phyloP scores from a whole-genome alignment of 192 early-diverging fungal species.

The Backusella sp. region DNA sequence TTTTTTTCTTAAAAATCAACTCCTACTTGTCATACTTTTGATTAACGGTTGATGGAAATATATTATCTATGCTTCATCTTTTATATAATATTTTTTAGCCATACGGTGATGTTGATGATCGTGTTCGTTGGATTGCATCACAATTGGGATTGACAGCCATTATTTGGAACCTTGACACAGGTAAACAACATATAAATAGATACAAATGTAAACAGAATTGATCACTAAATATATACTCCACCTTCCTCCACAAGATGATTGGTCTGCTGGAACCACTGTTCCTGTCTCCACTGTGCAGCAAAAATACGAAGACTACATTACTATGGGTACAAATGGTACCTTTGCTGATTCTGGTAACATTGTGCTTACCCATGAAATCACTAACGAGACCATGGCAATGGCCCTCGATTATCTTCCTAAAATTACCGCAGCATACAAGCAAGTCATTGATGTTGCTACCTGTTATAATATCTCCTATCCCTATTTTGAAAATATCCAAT shows the following conservation, averaged over 20 bases:
- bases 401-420: slow-evolving; percentile 38
- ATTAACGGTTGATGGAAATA: neutral
- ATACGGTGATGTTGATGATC: slow-evolving; percentile 44
- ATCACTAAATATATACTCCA: no score
- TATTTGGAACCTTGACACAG: slow-evolving; percentile 50
- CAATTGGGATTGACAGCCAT: slow-evolving; percentile 46
- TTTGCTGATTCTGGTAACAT: slow-evolving; percentile 30
- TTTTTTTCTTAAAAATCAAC: slow-evolving; percentile 20
- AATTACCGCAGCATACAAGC: slow-evolving; percentile 28
- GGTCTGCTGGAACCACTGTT: slow-evolving; percentile 15
- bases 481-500: slow-evolving; percentile 30
- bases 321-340: slow-evolving; percentile 31
- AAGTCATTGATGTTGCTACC: slow-evolving; percentile 28
- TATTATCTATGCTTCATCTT: neutral
- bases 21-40: neutral
- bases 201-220: no score
- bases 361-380: slow-evolving; percentile 41
- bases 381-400: slow-evolving; percentile 32
- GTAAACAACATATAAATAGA: no score
- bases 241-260: slow-evolving; percentile 9
- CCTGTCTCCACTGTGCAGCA: slow-evolving; percentile 16
- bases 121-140: slow-evolving; percentile 42
- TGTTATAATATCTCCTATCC: slow-evolving; percentile 38
- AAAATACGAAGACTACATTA: slow-evolving; percentile 18
- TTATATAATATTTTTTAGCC: neutral